Percentiles rank a stretch among this genome's conserved stretches.
phyloP scores from a whole-genome alignment of 768 basidiomycete species.

The Termitomyces bulborhizus region DNA sequence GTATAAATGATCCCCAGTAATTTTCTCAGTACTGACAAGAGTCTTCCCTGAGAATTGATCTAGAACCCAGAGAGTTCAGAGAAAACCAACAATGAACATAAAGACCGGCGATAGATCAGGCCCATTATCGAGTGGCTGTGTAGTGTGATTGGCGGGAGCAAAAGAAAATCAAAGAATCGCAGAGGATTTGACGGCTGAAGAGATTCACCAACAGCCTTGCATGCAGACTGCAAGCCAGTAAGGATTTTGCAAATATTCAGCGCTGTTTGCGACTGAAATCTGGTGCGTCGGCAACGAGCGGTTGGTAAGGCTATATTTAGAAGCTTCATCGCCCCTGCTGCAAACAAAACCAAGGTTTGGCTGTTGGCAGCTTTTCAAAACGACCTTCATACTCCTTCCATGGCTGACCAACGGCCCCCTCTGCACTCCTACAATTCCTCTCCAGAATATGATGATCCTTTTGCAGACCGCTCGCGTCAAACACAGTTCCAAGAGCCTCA shows the following conservation, averaged over 20 bases:
- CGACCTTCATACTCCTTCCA: slow-evolving; percentile 17
- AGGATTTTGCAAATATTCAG: background rate
- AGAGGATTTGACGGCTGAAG: background rate
- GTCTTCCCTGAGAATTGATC: background rate
- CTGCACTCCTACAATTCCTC: slow-evolving; percentile 26
- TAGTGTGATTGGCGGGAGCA: background rate
- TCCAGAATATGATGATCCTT: slow-evolving; percentile 55
- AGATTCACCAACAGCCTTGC: background rate
- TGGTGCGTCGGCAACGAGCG: slow-evolving; percentile 11
- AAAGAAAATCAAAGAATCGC: background rate
- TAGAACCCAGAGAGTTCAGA: background rate
- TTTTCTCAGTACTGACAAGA: background rate
- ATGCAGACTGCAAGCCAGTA: background rate
- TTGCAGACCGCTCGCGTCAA: slow-evolving; percentile 60
- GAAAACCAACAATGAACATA: background rate
- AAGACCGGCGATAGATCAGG: too few species aligned
- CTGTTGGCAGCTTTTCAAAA: slow-evolving; percentile 14
- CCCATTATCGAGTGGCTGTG: background rate
- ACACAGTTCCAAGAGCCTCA: slow-evolving; percentile 57
- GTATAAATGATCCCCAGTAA: background rate
- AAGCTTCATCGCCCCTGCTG: slow-evolving; percentile 14
- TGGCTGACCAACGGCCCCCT: slow-evolving; percentile 34
- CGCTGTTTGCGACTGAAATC: background rate
- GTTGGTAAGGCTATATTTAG: slow-evolving; percentile 12
- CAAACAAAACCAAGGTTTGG: slow-evolving; percentile 18